Conservation (phyloP, 179 eudicot genomes). For the Camellia oleifera region DNA sequence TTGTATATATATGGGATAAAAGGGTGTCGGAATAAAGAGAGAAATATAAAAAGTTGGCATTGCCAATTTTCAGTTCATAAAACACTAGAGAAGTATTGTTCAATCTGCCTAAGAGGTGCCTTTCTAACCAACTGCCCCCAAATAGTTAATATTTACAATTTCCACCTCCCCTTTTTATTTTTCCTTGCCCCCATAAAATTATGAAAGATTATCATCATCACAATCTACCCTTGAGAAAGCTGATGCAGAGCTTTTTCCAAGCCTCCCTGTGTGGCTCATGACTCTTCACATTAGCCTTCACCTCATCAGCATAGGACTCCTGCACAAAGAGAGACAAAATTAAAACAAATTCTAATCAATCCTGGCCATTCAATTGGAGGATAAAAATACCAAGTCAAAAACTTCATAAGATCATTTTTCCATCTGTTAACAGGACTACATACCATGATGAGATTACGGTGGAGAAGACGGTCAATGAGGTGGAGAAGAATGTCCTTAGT, state of each 20-base stretch:
- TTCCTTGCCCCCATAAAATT: not conserved
- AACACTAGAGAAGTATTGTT: not conserved
- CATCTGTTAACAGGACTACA: not conserved
- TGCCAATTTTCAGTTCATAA: not conserved
- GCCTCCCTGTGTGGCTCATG: slow-evolving; percentile 67
- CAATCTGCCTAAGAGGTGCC: not conserved
- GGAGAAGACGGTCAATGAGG: slow-evolving; percentile 67
- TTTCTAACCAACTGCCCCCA: not conserved
- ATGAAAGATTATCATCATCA: slow-evolving; percentile 15
- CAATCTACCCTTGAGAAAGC: slow-evolving; percentile 69
- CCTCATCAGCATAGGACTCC: slow-evolving; percentile 49
- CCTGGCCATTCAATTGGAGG: not conserved
- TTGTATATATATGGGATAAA: too few relatives aligned
- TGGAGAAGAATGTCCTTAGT: slow-evolving; percentile 74
- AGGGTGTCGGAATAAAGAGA: too few relatives aligned
- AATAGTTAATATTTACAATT: not conserved
- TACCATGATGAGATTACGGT: slow-evolving; percentile 51
- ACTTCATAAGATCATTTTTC: not conserved
- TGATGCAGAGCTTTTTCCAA: slow-evolving; percentile 69
- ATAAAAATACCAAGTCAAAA: not conserved
- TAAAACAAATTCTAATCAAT: not conserved
- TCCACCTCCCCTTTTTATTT: not conserved
- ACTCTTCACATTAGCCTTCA: slow-evolving; percentile 39
- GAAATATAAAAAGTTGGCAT: not conserved
- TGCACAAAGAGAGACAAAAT: slow-evolving; percentile 14